These are phyloP conservation scores for Phytophthora multivora DNA, from an alignment of 352 stramenopile species.

Conservation along the genomic window DNA sequence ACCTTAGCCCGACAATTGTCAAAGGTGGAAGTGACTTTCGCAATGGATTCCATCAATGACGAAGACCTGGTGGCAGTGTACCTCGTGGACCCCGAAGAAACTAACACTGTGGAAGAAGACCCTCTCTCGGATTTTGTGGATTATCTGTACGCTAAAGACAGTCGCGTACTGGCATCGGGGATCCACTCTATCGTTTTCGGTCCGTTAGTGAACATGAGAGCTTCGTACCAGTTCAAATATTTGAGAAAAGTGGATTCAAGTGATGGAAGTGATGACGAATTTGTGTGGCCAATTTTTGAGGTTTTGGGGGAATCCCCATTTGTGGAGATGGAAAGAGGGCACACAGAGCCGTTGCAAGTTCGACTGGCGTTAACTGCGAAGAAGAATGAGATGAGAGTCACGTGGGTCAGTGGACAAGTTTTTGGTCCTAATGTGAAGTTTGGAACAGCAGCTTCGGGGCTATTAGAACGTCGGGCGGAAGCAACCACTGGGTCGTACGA, in stretches of 20 bases:
- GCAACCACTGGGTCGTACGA: constrained; percentile 28
- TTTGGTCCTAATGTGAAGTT: constrained; percentile 37
- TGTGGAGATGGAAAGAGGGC: constrained; percentile 36
- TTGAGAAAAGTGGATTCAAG: constrained; percentile 17
- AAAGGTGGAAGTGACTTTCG: constrained; percentile 24
- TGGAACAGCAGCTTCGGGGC: constrained; percentile 14
- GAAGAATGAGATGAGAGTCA: constrained; percentile 43
- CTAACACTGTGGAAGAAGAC: constrained; percentile 11
- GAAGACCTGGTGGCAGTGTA: constrained; percentile 32
- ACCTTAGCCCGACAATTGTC: constrained; percentile 19
- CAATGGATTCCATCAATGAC: constrained; percentile 1
- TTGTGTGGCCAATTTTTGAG: constrained; percentile 3
- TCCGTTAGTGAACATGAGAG: constrained; percentile 28
- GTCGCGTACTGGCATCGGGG: neutral
- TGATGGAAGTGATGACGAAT: constrained; percentile 1
- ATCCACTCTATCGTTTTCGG: constrained; percentile 20
- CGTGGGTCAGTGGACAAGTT: constrained; percentile 47
- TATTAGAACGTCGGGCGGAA: constrained; percentile 8
- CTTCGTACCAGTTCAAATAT: constrained; percentile 34
- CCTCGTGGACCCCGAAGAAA: constrained; percentile 25
- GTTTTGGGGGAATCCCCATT: constrained; percentile 38
- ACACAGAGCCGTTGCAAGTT: constrained; percentile 42
- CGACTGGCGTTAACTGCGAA: constrained; percentile 37
- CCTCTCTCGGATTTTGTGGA: constrained; percentile 29
- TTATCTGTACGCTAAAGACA: constrained; percentile 28